Base-by-base conservation (phyloP, 2,329 filamentous ascomycete species). In the Cryphonectria japonica region DNA sequence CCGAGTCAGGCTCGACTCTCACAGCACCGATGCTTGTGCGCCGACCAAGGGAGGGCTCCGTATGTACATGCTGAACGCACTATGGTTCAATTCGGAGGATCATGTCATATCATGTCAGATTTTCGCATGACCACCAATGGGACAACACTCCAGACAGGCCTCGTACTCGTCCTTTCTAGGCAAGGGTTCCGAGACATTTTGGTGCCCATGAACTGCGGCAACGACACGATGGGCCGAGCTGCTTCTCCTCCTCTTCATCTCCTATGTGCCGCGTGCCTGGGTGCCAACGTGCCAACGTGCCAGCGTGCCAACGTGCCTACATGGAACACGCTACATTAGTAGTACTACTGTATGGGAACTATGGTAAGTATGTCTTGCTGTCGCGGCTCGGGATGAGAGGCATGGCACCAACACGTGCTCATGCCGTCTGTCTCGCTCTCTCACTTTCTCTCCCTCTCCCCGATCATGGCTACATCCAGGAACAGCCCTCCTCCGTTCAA, bases 111-210 rank as follows among this genome's bases (percentile, higher is more conserved):
- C 52, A 57, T 59, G 54, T 59, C 54, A 59, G 54, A 32, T 50
- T 39, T n/a, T 61, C 59, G 59, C 32, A 39, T 39, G n/a, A 39
- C 22, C 59, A 61, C 59, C 59, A 61, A 61, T 61, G 34, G 59
- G 14, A n/a, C 59, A 39, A n/a, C 59, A n/a, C 59, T 7, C 7
- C 59, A 22, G 8, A 19, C 46, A 61, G 32, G 34, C 32, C 19
- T 39, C 46, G 46, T 39, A 61, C 29, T 61, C n/a, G 46, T 50
- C 46, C 46, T 11, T 50, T 50, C 46, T 9, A 7, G 46, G 5
- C 22, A n/a, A 50, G 22, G 46, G 9, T 61, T 39, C 34, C 59
- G 59, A 34, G 32, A 37, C 34, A 39, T 39, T 34, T 14, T 37
- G 59, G 46, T 50, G 46, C 22, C 46, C 22, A 50, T 9, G 46